Conservation (phyloP, 495 filamentous ascomycete species). For the Friedmanniomyces simplex region DNA sequence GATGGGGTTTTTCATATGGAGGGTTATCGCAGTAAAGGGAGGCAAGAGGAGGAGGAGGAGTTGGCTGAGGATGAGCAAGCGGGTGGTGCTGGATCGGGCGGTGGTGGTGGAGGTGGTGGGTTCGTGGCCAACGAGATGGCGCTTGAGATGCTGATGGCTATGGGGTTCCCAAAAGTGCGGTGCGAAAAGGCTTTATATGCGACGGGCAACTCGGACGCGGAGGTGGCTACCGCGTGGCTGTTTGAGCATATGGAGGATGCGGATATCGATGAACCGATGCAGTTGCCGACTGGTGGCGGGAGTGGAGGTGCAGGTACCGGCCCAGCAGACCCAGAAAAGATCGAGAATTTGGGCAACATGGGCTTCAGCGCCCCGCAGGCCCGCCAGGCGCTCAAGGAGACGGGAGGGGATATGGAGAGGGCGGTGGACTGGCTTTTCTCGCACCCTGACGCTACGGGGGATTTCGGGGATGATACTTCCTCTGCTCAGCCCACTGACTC, state of each 20-base stretch:
- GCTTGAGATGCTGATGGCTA: constrained; percentile 61
- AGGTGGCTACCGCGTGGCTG: constrained; percentile 85
- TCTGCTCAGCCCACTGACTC: constrained; percentile 12
- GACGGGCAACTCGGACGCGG: constrained; percentile 73
- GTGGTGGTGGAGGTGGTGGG: constrained; percentile 24
- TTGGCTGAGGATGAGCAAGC: constrained; percentile 56
- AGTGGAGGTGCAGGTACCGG: constrained; percentile 12
- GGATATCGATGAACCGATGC: constrained; percentile 73
- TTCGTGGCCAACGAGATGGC: constrained; percentile 62
- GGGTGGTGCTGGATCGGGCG: not conserved
- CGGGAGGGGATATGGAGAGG: constrained; percentile 71
- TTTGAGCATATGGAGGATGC: constrained; percentile 92
- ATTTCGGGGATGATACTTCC: constrained; percentile 36
- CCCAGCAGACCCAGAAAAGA: constrained; percentile 56
- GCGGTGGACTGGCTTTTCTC: constrained; percentile 97
- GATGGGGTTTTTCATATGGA: constrained; percentile 68
- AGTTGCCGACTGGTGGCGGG: constrained; percentile 15
- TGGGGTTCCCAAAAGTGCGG: constrained; percentile 82
- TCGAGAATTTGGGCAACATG: constrained; percentile 74
- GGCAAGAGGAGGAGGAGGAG: constrained; percentile 59
- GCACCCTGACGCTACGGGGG: constrained; percentile 71
- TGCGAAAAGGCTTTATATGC: constrained; percentile 80
- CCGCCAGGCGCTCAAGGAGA: constrained; percentile 74
- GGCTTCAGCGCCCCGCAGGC: constrained; percentile 70
- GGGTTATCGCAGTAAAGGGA: constrained; percentile 65